Conservation (phyloP, 2,329 filamentous ascomycete species). For the Beauveria varroae region DNA sequence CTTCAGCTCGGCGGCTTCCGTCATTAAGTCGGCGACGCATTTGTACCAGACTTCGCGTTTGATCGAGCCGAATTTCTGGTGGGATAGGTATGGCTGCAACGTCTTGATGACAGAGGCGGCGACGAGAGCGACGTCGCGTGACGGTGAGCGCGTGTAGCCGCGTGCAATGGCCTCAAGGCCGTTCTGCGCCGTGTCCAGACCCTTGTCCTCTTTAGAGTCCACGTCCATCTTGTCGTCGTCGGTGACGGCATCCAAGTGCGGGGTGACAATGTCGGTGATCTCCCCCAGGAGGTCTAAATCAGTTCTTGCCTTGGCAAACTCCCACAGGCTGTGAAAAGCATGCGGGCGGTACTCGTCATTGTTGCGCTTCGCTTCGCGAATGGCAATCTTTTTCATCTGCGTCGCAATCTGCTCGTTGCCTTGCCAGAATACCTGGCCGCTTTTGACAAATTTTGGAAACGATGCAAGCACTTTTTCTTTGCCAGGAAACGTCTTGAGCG, state of each 20-base stretch:
- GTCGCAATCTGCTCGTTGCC: slow-evolving; percentile 45
- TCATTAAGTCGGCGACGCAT: slow-evolving; percentile 39
- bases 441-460: slow-evolving; percentile 69
- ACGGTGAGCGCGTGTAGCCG: slow-evolving; percentile 38
- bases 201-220: slow-evolving; percentile 43
- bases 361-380: slow-evolving; percentile 86
- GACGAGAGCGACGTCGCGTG: slow-evolving; percentile 29
- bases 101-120: slow-evolving; percentile 32
- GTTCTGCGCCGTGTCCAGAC: slow-evolving; percentile 37
- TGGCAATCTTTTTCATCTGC: slow-evolving; percentile 69
- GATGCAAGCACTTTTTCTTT: slow-evolving; percentile 80
- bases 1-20: slow-evolving; percentile 25
- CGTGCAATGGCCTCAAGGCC: slow-evolving; percentile 43
- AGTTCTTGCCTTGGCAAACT: slow-evolving; percentile 58
- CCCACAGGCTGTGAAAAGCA: slow-evolving; percentile 64
- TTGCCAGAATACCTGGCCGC: slow-evolving; percentile 51
- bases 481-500: slow-evolving; percentile 84
- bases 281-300: slow-evolving; percentile 65
- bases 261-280: slow-evolving; percentile 55
- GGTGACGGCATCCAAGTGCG: slow-evolving; percentile 50
- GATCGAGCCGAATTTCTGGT: slow-evolving; percentile 32
- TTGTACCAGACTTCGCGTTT: slow-evolving; percentile 47
- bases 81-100: slow-evolving; percentile 34
- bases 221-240: slow-evolving; percentile 63
- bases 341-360: slow-evolving; percentile 77